These are phyloP conservation scores for Monosiga brevicollis DNA, from an alignment of 78 protist genomes.

Conservation along the genomic window DNA sequence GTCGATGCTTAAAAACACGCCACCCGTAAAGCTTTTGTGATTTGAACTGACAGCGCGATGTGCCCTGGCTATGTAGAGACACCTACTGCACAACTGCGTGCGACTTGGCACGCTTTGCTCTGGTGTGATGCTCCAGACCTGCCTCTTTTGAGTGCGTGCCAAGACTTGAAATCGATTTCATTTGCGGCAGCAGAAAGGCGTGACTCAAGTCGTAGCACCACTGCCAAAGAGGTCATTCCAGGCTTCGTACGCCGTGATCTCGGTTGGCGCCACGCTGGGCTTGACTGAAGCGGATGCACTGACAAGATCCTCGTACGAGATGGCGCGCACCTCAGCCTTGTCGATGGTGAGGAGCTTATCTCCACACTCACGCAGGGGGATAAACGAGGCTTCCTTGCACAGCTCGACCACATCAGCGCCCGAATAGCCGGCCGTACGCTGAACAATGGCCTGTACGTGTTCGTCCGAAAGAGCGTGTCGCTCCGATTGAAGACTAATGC, in stretches of 20 bases:
- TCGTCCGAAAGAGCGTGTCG: background rate
- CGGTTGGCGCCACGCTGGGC: background rate
- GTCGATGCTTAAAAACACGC: no score
- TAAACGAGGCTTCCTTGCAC: slow-evolving; percentile 49
- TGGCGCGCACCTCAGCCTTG: background rate
- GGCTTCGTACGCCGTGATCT: background rate
- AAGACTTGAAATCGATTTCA: no score
- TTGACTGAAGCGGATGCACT: background rate
- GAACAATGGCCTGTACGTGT: slow-evolving; percentile 7
- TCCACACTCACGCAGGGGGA: slow-evolving; percentile 32
- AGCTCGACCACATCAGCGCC: slow-evolving; percentile 47
- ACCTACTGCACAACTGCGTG: no score
- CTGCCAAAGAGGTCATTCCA: background rate
- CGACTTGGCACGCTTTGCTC: no score
- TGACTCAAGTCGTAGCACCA: no score
- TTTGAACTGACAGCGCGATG: no score
- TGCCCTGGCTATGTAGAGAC: no score
- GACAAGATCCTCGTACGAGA: background rate
- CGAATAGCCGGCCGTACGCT: slow-evolving; percentile 19
- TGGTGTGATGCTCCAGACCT: no score
- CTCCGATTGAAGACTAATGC: slow-evolving; percentile 2
- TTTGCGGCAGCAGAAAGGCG: no score
- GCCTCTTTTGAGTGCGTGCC: no score
- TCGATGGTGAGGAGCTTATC: background rate
- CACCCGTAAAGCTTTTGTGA: no score